Percentiles rank a stretch among this genome's conserved stretches.
phyloP scores from a whole-genome alignment of 306 rosid species.

The Dalbergia oliveri region DNA sequence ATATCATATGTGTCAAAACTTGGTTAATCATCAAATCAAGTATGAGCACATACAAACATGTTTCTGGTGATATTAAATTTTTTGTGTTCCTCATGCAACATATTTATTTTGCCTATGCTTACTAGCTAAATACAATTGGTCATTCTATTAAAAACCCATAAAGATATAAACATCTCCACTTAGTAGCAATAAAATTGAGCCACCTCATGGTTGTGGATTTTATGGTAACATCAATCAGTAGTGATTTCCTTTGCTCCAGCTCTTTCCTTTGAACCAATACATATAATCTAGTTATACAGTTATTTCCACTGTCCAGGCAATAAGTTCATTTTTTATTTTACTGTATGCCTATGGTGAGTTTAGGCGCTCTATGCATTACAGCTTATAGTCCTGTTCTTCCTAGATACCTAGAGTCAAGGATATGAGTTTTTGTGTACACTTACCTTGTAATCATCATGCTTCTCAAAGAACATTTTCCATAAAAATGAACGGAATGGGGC shows the following conservation, averaged over 20 bases:
- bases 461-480: constrained; percentile 99
- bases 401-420: neutral
- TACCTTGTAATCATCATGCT: constrained; percentile 92
- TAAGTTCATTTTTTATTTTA: neutral
- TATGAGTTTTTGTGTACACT: neutral
- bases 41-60: constrained; percentile 1
- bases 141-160: neutral
- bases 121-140: neutral
- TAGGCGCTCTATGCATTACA: neutral
- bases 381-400: neutral
- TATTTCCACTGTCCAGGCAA: constrained; percentile 2
- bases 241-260: neutral
- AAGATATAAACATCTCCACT: neutral
- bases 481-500: constrained; percentile 94
- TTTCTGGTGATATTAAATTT: neutral
- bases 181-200: constrained; percentile 24
- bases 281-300: neutral
- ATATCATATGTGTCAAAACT: constrained; percentile 14
- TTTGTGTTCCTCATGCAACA: constrained; percentile 14
- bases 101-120: constrained; percentile 1
- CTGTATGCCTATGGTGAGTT: neutral
- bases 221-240: neutral
- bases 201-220: neutral
- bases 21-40: constrained; percentile 34
- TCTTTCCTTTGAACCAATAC: neutral